phyloP scores from a whole-genome alignment of 2,329 filamentous ascomycete genomes.

The Fusarium anguioides region DNA sequence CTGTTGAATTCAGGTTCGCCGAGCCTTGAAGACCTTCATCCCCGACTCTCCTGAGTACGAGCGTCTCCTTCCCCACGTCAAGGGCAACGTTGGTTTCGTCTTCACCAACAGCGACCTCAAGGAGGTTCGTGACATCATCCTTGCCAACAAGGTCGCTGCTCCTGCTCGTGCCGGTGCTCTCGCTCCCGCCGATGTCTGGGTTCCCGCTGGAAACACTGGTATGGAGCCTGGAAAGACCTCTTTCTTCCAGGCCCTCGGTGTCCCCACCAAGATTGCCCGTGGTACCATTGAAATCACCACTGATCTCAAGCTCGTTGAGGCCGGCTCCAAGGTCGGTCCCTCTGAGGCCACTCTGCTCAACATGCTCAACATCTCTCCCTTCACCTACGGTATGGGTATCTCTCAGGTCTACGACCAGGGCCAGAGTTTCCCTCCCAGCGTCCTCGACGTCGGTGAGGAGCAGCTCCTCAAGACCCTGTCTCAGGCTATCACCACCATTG shows the following conservation, averaged over 20 bases:
- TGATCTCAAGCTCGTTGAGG: constrained; percentile 97
- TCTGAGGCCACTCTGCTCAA: constrained; percentile 99
- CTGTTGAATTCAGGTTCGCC: constrained; percentile 74
- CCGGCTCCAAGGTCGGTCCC: constrained; percentile 92
- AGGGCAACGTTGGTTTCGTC: constrained; percentile 98
- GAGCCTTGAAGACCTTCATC: constrained; percentile 96
- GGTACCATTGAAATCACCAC: constrained; percentile 99
- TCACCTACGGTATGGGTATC: constrained; percentile 99
- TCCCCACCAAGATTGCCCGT: constrained; percentile 99
- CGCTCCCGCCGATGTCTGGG: constrained; percentile 90
- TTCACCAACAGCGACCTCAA: constrained; percentile 99
- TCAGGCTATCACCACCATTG: constrained; percentile 85
- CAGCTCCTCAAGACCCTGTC: constrained; percentile 89
- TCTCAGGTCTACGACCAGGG: constrained; percentile 97
- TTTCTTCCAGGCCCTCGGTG: constrained; percentile 99
- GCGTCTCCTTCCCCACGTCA: constrained; percentile 94
- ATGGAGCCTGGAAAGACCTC: constrained; percentile 99
- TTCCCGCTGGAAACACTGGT: constrained; percentile 98
- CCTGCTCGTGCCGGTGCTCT: constrained; percentile 98
- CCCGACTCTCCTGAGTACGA: constrained; percentile 95
- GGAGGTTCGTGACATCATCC: constrained; percentile 90
- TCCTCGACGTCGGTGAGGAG: constrained; percentile 94
- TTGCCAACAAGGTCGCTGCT: constrained; percentile 96
- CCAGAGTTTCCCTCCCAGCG: constrained; percentile 85
- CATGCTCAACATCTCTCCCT: constrained; percentile 99